These are phyloP conservation scores for Lodderomyces margitis DNA, from an alignment of 1,139 yeast species.

Conservation along the genomic window DNA sequence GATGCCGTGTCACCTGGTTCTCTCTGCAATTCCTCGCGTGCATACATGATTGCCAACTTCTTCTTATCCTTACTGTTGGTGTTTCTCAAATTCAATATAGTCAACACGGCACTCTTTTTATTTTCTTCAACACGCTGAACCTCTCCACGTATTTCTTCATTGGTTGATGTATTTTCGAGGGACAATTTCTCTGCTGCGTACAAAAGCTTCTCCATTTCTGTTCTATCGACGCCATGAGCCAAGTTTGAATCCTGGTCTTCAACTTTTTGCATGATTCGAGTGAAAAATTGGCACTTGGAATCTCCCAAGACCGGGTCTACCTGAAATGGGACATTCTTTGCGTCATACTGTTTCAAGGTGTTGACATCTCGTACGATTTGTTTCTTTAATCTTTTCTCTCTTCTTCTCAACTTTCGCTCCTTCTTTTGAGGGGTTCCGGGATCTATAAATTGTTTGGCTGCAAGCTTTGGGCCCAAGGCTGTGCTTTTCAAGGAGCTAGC, in stretches of 20 bases:
- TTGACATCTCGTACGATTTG: slow-evolving; percentile 47
- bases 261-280: slow-evolving; percentile 63
- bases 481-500: slow-evolving; percentile 2
- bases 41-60: slow-evolving; percentile 60
- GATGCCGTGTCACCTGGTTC: slow-evolving; percentile 91
- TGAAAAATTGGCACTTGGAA: slow-evolving; percentile 62
- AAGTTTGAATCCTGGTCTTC: slow-evolving; percentile 56
- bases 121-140: slow-evolving; percentile 47
- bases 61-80: slow-evolving; percentile 58
- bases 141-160: slow-evolving; percentile 45
- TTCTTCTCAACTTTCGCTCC: slow-evolving; percentile 37
- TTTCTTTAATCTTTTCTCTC: slow-evolving; percentile 41
- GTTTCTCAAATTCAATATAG: slow-evolving; percentile 75
- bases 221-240: slow-evolving; percentile 56
- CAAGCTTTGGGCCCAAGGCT: slow-evolving; percentile 24
- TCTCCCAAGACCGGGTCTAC: slow-evolving; percentile 82
- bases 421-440: slow-evolving; percentile 30
- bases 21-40: slow-evolving; percentile 77
- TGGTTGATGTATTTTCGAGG: slow-evolving; percentile 23
- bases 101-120: slow-evolving; percentile 66
- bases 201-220: slow-evolving; percentile 71
- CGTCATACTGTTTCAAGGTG: slow-evolving; percentile 40
- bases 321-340: slow-evolving; percentile 31
- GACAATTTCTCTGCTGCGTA: slow-evolving; percentile 67
- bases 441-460: slow-evolving; percentile 33